Evolutionary conservation across 495 filamentous ascomycete species (phyloP).

Genomic region (Trichoderma asperelloides): DNA sequence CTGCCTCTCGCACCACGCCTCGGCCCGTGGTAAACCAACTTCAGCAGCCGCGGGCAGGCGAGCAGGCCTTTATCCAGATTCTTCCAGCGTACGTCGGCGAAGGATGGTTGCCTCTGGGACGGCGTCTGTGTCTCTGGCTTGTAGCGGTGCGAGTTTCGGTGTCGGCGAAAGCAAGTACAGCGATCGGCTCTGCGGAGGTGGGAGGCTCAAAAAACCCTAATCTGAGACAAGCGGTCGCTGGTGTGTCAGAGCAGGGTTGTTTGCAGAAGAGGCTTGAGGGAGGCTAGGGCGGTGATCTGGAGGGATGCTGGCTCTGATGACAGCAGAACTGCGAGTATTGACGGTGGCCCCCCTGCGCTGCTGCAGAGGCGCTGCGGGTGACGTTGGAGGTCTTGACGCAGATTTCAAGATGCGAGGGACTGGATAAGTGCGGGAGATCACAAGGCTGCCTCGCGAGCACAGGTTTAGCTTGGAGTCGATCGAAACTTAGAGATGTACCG

Average conservation of each 20-base stretch:
- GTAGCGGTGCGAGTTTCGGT: background rate
- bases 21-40: background rate
- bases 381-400: background rate
- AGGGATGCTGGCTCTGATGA: conserved; percentile 1
- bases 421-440: background rate
- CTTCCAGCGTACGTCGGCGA: background rate
- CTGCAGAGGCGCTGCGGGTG: too few relatives aligned
- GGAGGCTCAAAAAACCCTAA: conserved; percentile 6
- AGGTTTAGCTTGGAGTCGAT: background rate
- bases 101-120: background rate
- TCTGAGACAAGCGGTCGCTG: conserved; percentile 6
- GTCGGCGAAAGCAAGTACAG: background rate
- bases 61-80: background rate
- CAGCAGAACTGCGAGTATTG: too few relatives aligned
- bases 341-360: background rate
- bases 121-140: background rate
- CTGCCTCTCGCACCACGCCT: background rate
- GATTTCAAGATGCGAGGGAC: background rate
- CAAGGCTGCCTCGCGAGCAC: background rate
- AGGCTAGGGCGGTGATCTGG: conserved; percentile 7
- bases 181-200: conserved; percentile 5
- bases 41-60: background rate
- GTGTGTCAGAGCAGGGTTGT: conserved; percentile 6
- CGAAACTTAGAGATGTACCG: background rate
- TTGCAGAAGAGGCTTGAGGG: conserved; percentile 3